phyloP scores from a whole-genome alignment of 371 early-diverging fungal genomes.

The Haplosporangium sp. region DNA sequence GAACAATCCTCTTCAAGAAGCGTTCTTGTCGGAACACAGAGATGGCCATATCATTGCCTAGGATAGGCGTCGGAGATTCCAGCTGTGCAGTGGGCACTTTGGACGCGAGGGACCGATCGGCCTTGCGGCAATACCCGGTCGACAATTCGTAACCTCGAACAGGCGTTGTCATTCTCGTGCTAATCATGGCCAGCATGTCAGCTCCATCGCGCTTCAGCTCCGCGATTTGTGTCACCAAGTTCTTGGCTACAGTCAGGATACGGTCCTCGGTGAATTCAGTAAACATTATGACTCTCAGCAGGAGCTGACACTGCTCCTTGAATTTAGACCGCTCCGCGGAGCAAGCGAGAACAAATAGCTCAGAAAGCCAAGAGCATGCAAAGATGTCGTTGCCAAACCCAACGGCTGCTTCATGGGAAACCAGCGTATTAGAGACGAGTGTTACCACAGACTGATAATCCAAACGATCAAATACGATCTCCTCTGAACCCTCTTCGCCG shows the following conservation, averaged over 20 bases:
- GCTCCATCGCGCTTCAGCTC: constrained; percentile 75
- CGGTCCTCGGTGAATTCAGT: constrained; percentile 71
- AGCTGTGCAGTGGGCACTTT: constrained; percentile 22
- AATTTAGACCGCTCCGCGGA: constrained; percentile 58
- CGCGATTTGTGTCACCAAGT: constrained; percentile 66
- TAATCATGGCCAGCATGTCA: constrained; percentile 59
- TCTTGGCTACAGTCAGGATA: constrained; percentile 68
- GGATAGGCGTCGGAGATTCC: constrained; percentile 46
- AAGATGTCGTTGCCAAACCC: constrained; percentile 73
- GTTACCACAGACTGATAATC: constrained; percentile 67
- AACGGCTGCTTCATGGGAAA: constrained; percentile 65
- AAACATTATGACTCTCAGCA: constrained; percentile 63
- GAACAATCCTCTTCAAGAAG: constrained; percentile 63
- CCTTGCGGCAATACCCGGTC: constrained; percentile 35
- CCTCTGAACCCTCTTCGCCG: constrained; percentile 20
- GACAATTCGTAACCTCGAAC: constrained; percentile 50
- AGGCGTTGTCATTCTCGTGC: constrained; percentile 58
- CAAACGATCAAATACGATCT: constrained; percentile 50
- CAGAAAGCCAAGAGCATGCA: constrained; percentile 64
- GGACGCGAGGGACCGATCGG: constrained; percentile 5
- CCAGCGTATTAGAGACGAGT: constrained; percentile 63
- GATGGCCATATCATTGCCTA: constrained; percentile 57
- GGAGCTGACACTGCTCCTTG: constrained; percentile 58
- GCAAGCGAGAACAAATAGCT: constrained; percentile 63
- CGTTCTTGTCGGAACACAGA: constrained; percentile 70